These are phyloP conservation scores for Fomitopsis pulvina DNA, from an alignment of 768 basidiomycete genomes.

Conservation along the genomic window DNA sequence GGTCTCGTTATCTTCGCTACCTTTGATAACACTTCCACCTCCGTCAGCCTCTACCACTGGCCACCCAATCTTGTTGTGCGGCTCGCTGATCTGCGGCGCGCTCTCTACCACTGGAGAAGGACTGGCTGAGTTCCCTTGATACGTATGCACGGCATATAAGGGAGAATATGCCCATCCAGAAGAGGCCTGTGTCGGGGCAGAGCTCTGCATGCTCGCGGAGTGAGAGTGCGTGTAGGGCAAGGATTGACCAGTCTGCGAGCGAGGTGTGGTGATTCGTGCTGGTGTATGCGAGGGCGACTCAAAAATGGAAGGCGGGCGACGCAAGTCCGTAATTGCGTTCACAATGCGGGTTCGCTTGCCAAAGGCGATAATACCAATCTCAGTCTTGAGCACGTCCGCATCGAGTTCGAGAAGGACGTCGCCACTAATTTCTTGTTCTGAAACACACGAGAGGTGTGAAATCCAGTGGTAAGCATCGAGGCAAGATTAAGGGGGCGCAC, in stretches of 20 bases:
- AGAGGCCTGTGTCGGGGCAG: constrained; percentile 25
- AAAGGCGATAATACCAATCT: constrained; percentile 90
- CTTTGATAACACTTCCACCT: constrained; percentile 8
- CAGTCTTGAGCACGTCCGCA: constrained; percentile 80
- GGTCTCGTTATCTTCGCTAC: background rate
- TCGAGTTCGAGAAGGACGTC: constrained; percentile 96
- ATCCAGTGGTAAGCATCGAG: background rate
- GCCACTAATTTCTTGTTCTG: constrained; percentile 98
- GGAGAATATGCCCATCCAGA: constrained; percentile 8
- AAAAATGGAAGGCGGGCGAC: constrained; percentile 58
- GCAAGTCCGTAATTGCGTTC: constrained; percentile 86
- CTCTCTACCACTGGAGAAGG: constrained; percentile 27
- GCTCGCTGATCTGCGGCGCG: constrained; percentile 19
- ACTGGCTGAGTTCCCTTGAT: constrained; percentile 13
- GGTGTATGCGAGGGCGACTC: constrained; percentile 36
- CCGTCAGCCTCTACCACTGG: constrained; percentile 16
- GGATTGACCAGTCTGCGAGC: constrained; percentile 16
- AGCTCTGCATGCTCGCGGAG: constrained; percentile 27
- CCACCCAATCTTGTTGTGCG: constrained; percentile 12
- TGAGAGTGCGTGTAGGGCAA: constrained; percentile 28
- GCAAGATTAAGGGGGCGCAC: constrained; percentile 51
- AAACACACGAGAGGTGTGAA: background rate
- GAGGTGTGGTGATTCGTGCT: constrained; percentile 13
- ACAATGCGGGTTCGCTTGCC: constrained; percentile 92
- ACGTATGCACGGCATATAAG: constrained; percentile 9